These are phyloP conservation scores for Polyporus tsugae DNA, from an alignment of 1,284 basidiomycete genomes.

Conservation along the genomic window DNA sequence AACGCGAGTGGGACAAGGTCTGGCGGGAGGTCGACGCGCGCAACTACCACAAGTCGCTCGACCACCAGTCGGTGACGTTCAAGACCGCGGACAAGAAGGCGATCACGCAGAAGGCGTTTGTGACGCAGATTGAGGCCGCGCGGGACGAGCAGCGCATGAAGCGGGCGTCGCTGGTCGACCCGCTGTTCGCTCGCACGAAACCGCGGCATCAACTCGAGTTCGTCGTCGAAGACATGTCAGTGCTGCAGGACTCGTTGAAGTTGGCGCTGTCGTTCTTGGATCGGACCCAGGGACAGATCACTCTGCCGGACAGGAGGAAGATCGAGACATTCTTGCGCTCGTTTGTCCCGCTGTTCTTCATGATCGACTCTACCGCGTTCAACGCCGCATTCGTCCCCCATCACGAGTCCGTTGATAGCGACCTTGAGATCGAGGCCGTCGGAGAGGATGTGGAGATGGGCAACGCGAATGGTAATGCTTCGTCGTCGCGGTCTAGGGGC, in stretches of 20 bases:
- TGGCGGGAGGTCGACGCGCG: slow-evolving; percentile 97
- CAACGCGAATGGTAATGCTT: slow-evolving; percentile 44
- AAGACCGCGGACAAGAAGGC: slow-evolving; percentile 94
- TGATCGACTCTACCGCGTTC: slow-evolving; percentile 75
- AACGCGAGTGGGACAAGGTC: slow-evolving; percentile 98
- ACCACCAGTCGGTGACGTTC: slow-evolving; percentile 94
- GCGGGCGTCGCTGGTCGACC: slow-evolving; percentile 80
- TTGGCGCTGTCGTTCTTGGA: slow-evolving; percentile 93
- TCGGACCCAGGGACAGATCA: slow-evolving; percentile 81
- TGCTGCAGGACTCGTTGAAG: slow-evolving; percentile 90
- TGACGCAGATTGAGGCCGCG: slow-evolving; percentile 90
- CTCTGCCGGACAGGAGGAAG: slow-evolving; percentile 76
- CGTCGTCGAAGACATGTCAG: slow-evolving; percentile 77
- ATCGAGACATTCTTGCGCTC: slow-evolving; percentile 88
- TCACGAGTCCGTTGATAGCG: slow-evolving; percentile 53
- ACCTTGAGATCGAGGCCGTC: slow-evolving; percentile 56
- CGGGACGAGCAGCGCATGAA: slow-evolving; percentile 88
- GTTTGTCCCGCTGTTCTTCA: slow-evolving; percentile 81
- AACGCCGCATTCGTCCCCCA: slow-evolving; percentile 69
- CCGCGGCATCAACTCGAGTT: slow-evolving; percentile 86
- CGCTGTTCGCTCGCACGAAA: slow-evolving; percentile 75
- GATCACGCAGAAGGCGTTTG: slow-evolving; percentile 83
- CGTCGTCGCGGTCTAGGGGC: slow-evolving; percentile 45
- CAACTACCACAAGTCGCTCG: slow-evolving; percentile 93
- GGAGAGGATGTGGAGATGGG: slow-evolving; percentile 60